A percentile compares a stretch with the other conserved stretches of the same genome.
phyloP scores from a whole-genome alignment of 1,284 basidiomycete species.

The Ustilago cynodontis region DNA sequence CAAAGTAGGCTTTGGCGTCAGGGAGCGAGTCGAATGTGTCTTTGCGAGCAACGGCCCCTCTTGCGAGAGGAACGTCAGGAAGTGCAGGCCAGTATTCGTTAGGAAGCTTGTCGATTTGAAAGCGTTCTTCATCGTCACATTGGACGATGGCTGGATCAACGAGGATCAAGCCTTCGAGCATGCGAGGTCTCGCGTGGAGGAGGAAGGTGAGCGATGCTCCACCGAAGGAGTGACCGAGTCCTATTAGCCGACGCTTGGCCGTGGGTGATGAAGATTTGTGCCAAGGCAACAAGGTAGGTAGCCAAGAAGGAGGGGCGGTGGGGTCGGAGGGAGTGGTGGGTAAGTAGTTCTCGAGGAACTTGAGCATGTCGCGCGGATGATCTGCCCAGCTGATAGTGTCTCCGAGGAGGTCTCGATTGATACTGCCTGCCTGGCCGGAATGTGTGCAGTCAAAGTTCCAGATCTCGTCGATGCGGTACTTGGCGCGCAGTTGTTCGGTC shows the following conservation, averaged over 20 bases:
- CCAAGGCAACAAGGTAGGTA: constrained; percentile 42
- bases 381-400: constrained; percentile 79
- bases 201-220: constrained; percentile 72
- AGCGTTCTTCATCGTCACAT: constrained; percentile 41
- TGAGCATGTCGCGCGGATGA: constrained; percentile 79
- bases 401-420: constrained; percentile 76
- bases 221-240: constrained; percentile 81
- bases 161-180: constrained; percentile 81
- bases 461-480: constrained; percentile 76
- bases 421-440: constrained; percentile 79
- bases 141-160: constrained; percentile 81
- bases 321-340: constrained; percentile 67
- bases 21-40: constrained; percentile 75
- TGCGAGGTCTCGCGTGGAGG: constrained; percentile 76
- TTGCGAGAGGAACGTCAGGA: constrained; percentile 56
- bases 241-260: constrained; percentile 72
- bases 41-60: constrained; percentile 77
- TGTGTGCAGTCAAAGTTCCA: constrained; percentile 83
- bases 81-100: constrained; percentile 16
- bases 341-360: constrained; percentile 77
- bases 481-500: constrained; percentile 23
- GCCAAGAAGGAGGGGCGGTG: constrained; percentile 34
- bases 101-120: constrained; percentile 23
- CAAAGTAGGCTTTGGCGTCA: constrained; percentile 70
- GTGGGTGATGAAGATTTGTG: constrained; percentile 26